These are phyloP conservation scores for Aspergillus transmontanensis DNA, from an alignment of 2,329 filamentous ascomycete species.

Conservation along the genomic window DNA sequence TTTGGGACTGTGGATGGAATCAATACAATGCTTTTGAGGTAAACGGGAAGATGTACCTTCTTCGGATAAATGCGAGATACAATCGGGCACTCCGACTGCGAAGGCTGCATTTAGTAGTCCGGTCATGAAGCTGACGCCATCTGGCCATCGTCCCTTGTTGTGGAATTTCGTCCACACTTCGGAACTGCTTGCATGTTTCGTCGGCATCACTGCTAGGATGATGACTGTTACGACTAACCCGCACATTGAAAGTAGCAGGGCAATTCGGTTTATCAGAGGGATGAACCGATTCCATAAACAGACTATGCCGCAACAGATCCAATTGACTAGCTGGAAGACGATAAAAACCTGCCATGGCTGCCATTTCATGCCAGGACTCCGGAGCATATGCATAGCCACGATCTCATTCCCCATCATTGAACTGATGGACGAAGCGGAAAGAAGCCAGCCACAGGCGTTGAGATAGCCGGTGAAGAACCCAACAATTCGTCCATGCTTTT, in stretches of 20 bases:
- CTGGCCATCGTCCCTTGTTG: slow-evolving; percentile 35
- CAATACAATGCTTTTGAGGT: no score
- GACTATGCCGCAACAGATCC: slow-evolving; percentile 53
- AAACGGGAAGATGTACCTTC: slow-evolving; percentile 40
- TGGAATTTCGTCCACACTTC: slow-evolving; percentile 33
- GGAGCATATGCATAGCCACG: slow-evolving; percentile 35
- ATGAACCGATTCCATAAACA: slow-evolving; percentile 55
- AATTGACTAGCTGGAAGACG: slow-evolving; percentile 51
- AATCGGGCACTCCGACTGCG: slow-evolving; percentile 66
- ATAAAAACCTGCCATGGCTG: slow-evolving; percentile 36
- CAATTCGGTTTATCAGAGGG: slow-evolving; percentile 55
- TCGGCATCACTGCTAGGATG: slow-evolving; percentile 53
- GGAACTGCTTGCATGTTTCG: slow-evolving; percentile 26
- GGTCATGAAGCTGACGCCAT: slow-evolving; percentile 52
- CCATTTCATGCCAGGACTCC: slow-evolving; percentile 25
- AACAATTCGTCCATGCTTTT: slow-evolving; percentile 48
- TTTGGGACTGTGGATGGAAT: slow-evolving; percentile 23
- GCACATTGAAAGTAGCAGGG: slow-evolving; percentile 55
- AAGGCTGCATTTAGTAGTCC: slow-evolving; percentile 68
- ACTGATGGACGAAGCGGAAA: slow-evolving; percentile 34
- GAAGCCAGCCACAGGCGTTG: slow-evolving; percentile 36
- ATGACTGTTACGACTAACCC: slow-evolving; percentile 53
- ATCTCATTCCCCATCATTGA: slow-evolving; percentile 36
- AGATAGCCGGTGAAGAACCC: slow-evolving; percentile 44
- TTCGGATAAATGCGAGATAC: slow-evolving; percentile 63